Conservation (phyloP, 2,329 filamentous ascomycete genomes). For the Cordyceps fumosorosea region DNA sequence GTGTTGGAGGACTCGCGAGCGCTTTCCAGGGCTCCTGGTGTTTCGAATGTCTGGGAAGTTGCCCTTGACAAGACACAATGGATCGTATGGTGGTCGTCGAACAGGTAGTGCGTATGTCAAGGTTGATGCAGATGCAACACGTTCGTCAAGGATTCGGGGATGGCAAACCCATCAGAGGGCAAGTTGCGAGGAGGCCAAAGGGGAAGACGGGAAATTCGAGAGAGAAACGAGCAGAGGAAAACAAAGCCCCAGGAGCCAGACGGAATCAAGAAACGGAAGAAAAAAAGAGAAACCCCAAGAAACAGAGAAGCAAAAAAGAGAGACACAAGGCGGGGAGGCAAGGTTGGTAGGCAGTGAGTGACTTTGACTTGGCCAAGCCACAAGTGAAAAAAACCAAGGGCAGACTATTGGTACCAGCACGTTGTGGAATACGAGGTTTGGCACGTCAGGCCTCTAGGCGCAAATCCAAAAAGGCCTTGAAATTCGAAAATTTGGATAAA, state of each 20-base stretch:
- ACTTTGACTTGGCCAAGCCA: not conserved
- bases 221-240: not conserved
- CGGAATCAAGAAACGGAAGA: not conserved
- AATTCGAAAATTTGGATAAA: not conserved
- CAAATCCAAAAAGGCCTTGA: not conserved
- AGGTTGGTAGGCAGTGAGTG: not conserved
- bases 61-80: not conserved
- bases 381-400: not conserved
- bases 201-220: not conserved
- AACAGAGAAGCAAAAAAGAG: not conserved
- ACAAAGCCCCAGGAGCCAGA: not conserved
- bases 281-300: not conserved
- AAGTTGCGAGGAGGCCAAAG: not conserved
- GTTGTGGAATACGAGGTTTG: conserved; percentile 4
- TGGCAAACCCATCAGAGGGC: not conserved
- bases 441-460: not conserved
- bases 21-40: not conserved
- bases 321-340: conserved; percentile 9
- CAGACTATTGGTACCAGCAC: not conserved
- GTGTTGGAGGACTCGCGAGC: not conserved
- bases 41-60: not conserved
- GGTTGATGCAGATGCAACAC: not conserved
- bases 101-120: not conserved
- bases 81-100: not conserved
- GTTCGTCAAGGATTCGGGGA: not conserved